phyloP scores from a whole-genome alignment of 2,329 filamentous ascomycete genomes.

The Pseudogymnoascus sp. region DNA sequence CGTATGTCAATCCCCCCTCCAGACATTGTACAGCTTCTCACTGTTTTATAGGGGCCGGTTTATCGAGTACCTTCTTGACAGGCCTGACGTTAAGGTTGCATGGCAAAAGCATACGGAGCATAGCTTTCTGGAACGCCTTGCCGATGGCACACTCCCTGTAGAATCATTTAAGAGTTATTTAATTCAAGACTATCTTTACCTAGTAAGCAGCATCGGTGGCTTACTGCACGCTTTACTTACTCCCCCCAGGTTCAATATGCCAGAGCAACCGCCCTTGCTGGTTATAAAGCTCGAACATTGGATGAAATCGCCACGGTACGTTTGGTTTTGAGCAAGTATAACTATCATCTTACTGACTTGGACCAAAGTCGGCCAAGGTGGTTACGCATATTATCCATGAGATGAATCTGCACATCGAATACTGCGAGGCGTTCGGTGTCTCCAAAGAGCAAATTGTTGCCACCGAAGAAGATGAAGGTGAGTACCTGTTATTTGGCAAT shows the following conservation, averaged over 20 bases:
- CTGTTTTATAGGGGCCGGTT: slow-evolving; percentile 57
- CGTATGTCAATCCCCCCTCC: slow-evolving; percentile 27
- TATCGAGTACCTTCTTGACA: slow-evolving; percentile 71
- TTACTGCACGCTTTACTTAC: background rate
- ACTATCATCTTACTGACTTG: background rate
- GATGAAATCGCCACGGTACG: slow-evolving; percentile 64
- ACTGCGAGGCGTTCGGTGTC: slow-evolving; percentile 76
- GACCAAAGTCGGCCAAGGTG: slow-evolving; percentile 53
- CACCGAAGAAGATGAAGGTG: slow-evolving; percentile 68
- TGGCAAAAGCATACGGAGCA: slow-evolving; percentile 78
- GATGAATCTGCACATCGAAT: slow-evolving; percentile 72
- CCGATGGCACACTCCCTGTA: slow-evolving; percentile 64
- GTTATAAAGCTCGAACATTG: slow-evolving; percentile 74
- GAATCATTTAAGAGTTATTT: slow-evolving; percentile 83
- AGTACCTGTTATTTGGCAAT: slow-evolving; percentile 11
- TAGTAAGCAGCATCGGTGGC: slow-evolving; percentile 45
- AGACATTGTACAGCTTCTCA: background rate
- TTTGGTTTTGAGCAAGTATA: background rate
- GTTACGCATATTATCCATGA: slow-evolving; percentile 73
- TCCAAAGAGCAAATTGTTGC: slow-evolving; percentile 64
- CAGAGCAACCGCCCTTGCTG: slow-evolving; percentile 74
- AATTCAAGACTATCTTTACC: slow-evolving; percentile 84
- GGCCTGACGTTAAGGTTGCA: slow-evolving; percentile 62
- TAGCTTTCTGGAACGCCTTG: slow-evolving; percentile 71
- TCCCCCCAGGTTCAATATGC: slow-evolving; percentile 68